A percentile compares a stretch with the other conserved stretches of the same genome.
These are phyloP conservation scores for Tuber melanosporum DNA, from an alignment of 495 filamentous ascomycete genomes.

Conservation along the genomic window DNA sequence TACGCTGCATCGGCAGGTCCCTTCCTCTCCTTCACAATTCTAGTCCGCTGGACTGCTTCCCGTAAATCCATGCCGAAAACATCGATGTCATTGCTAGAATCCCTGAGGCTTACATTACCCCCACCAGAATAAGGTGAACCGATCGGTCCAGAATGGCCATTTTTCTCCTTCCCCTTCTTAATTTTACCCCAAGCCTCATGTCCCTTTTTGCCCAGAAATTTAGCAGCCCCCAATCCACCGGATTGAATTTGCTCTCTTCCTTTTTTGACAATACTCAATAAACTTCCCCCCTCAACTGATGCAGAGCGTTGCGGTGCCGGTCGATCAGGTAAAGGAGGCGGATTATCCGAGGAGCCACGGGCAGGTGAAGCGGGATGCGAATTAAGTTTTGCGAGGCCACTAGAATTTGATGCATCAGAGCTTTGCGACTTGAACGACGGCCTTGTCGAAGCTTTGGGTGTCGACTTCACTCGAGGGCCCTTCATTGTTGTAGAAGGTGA, in stretches of 20 bases:
- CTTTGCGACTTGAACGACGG: slow-evolving; percentile 29
- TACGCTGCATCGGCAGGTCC: slow-evolving; percentile 37
- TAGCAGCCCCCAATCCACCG: slow-evolving; percentile 35
- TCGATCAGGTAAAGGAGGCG: slow-evolving; percentile 30
- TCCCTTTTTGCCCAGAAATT: slow-evolving; percentile 39
- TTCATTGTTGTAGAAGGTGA: slow-evolving; percentile 16
- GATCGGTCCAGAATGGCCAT: slow-evolving; percentile 24
- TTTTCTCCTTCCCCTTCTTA: slow-evolving; percentile 38
- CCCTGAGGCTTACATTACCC: slow-evolving; percentile 15
- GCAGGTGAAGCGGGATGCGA: slow-evolving; percentile 35
- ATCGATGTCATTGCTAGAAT: slow-evolving; percentile 41
- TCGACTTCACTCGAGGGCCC: slow-evolving; percentile 21
- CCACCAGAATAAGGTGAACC: slow-evolving; percentile 13
- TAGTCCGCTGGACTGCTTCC: slow-evolving; percentile 38
- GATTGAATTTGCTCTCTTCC: slow-evolving; percentile 36
- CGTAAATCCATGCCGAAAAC: slow-evolving; percentile 41
- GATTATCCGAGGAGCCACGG: slow-evolving; percentile 13
- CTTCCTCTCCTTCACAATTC: slow-evolving; percentile 39
- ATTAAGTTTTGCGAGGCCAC: slow-evolving; percentile 20
- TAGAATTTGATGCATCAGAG: slow-evolving; percentile 22
- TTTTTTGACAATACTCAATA: slow-evolving; percentile 40
- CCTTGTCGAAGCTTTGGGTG: slow-evolving; percentile 25
- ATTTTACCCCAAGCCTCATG: slow-evolving; percentile 41
- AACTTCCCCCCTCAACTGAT: slow-evolving; percentile 37
- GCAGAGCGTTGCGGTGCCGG: slow-evolving; percentile 37